phyloP scores from a whole-genome alignment of 306 rosid species.

The Carpinus fangiana region DNA sequence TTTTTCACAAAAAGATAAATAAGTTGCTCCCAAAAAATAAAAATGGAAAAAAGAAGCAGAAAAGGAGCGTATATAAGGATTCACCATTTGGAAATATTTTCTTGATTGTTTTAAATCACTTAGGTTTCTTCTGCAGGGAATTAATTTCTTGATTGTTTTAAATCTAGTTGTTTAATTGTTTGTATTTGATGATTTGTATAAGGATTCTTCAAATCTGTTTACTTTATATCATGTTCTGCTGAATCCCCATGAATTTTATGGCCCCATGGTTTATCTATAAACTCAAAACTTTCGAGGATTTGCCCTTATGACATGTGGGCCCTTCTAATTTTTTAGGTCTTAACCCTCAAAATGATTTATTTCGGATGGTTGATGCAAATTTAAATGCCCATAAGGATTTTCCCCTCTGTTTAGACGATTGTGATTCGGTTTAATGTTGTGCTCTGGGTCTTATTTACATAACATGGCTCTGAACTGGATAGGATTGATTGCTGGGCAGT shows the following conservation, averaged over 20 bases:
- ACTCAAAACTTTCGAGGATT: not conserved
- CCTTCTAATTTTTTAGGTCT: not conserved
- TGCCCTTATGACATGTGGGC: not conserved
- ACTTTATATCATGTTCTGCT: not conserved
- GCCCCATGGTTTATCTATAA: not conserved
- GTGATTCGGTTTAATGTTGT: not conserved
- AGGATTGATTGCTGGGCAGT: slow-evolving; percentile 4
- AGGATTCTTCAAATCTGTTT: not conserved
- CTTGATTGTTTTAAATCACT: not conserved
- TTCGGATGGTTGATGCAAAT: not conserved
- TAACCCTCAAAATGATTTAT: not conserved
- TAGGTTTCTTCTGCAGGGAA: not conserved
- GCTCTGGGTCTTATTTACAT: not conserved
- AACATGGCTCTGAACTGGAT: slow-evolving; percentile 19
- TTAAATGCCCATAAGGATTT: not conserved
- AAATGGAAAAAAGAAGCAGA: not conserved
- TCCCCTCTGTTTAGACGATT: not conserved
- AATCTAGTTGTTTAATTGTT: not conserved
- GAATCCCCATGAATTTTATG: not conserved
- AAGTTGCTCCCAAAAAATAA: not conserved
- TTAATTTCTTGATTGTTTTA: not conserved
- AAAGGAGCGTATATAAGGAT: not conserved
- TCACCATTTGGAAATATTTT: not conserved
- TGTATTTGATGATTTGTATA: not conserved
- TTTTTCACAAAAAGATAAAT: slow-evolving; percentile 16